Base-by-base conservation (phyloP, 202 grass and related monocot genomes). In the Setaria viridis region DNA sequence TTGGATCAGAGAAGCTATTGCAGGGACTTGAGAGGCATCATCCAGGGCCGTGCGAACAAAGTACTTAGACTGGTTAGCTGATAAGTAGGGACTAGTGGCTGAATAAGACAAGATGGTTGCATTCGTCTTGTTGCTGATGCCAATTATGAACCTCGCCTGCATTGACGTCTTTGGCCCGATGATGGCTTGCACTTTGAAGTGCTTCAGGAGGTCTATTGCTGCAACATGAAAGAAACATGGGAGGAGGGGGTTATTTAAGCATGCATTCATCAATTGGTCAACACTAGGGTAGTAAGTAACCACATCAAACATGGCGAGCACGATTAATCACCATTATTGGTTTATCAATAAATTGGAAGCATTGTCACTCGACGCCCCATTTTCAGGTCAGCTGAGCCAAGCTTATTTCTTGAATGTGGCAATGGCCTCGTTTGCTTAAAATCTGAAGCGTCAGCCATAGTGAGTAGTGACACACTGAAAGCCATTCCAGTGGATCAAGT, bases 61-160 rank as follows among this genome's bases (percentile, higher is more conserved):
- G n/a, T 67, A 91, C 11, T 86, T 82, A 2, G 68, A 46, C 13
- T 48, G 77, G 20, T 48, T 67, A 41, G 82, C 19, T 41, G 82
- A 82, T 41, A 88, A 47, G 55, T 72, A 75, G 13, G 89, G 82
- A 33, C 82, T 91, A 21, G 82, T 77, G 2, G 86, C 86, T 13
- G 72, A 66, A 76, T 84, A 88, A 65, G 87, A 90, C 71, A 89
- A 48, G 37, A 92, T 58, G 2, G 87, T 87, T 13, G 85, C 80
- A 20, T 84, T 76, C 3, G 79, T 70, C 25, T 33, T 70, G 63
- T 84, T 87, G 37, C 87, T 68, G 2, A 92, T 21, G 37, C 80
- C 41, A 29, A 81, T 64, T 7, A 87, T 76, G 29, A 89, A 84
- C 2, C 55, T 81, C 17, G 87, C 34, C 76, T 92, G 74, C 3